These are phyloP conservation scores for Pilasporangium apinafurcum DNA, from an alignment of 352 stramenopile genomes.

Conservation along the genomic window DNA sequence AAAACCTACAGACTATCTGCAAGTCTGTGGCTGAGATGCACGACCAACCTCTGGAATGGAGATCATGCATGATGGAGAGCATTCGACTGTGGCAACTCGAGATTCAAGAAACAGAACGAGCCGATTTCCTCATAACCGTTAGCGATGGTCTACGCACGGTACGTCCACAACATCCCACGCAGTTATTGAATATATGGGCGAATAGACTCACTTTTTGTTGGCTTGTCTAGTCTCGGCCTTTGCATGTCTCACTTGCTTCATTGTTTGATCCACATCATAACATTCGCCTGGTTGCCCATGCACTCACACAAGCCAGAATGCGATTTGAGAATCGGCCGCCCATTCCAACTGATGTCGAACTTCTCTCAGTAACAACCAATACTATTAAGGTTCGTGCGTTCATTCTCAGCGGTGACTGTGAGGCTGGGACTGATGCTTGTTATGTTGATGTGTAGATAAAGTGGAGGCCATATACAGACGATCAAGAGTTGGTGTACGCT, in stretches of 20 bases:
- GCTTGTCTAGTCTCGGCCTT: not conserved
- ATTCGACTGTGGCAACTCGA: slow-evolving; percentile 4
- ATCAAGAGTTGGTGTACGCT: slow-evolving; percentile 19
- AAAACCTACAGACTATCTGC: not conserved
- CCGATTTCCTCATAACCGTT: not conserved
- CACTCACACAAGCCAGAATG: slow-evolving; percentile 6
- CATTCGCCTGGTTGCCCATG: slow-evolving; percentile 6
- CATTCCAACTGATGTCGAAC: slow-evolving; percentile 9
- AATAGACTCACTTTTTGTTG: not conserved
- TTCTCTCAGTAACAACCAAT: slow-evolving; percentile 11
- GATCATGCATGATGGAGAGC: not conserved
- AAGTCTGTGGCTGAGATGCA: not conserved
- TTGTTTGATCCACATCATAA: slow-evolving; percentile 1
- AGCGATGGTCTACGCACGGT: slow-evolving; percentile 5
- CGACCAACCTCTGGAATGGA: not conserved
- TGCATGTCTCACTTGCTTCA: slow-evolving; percentile 2
- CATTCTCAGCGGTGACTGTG: not conserved
- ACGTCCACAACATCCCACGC: not conserved
- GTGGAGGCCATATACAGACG: slow-evolving; percentile 13
- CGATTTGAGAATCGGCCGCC: slow-evolving; percentile 11
- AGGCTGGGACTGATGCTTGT: not conserved
- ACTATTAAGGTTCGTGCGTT: slow-evolving; percentile 17
- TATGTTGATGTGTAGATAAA: slow-evolving; percentile 10
- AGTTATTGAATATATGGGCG: not conserved
- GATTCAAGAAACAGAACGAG: not conserved